Conservation (phyloP, 345 rosid genomes). For the Psidium guajava region DNA sequence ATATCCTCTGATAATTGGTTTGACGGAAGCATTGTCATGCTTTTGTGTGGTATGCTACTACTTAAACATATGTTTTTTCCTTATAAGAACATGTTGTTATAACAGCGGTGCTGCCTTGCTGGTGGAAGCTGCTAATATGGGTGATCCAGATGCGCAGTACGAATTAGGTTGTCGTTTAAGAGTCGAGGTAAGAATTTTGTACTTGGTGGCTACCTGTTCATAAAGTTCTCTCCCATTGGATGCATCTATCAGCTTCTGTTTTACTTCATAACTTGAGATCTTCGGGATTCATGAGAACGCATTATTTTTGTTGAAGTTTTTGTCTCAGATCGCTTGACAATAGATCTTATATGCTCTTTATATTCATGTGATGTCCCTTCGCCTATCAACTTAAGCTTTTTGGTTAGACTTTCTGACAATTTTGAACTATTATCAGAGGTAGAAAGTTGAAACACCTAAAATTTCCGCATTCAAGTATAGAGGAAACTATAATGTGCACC, state of each 20-base stretch:
- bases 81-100: not conserved
- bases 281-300: not conserved
- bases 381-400: too few species aligned
- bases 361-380: too few species aligned
- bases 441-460: not conserved
- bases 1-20: not conserved
- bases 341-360: too few species aligned
- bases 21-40: not conserved
- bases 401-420: too few species aligned
- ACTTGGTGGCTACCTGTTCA: not conserved
- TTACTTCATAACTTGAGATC: not conserved
- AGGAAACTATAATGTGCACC: not conserved
- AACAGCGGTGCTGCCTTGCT: conserved; percentile 84
- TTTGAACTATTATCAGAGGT: not conserved
- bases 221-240: not conserved
- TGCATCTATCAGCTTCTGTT: not conserved
- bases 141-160: conserved; percentile 81
- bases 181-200: conserved; percentile 47
- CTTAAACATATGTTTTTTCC: not conserved
- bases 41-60: not conserved
- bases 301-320: not conserved
- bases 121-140: conserved; percentile 94
- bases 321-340: too few species aligned
- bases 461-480: not conserved
- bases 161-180: conserved; percentile 79